Base-by-base conservation (phyloP, 2,329 filamentous ascomycete genomes). In the Xylaria sp. region DNA sequence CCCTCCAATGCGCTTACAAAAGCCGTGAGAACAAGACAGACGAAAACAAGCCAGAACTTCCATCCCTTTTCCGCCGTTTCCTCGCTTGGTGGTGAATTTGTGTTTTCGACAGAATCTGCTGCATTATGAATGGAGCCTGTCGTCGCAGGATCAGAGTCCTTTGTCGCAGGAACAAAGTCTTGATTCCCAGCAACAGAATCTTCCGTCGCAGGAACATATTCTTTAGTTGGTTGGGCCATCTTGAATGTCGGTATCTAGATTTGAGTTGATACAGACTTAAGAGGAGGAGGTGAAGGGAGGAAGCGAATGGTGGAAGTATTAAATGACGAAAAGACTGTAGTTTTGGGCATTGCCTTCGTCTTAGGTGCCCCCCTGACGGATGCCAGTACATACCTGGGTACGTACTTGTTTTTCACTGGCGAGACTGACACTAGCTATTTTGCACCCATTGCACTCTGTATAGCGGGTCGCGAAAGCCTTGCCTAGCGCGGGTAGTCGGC, bases 1-100 rank as follows among this genome's bases (percentile, higher is more conserved):
- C 69, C 67, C 58, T 71, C 69, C 4, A 71, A 18, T 45, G 69
- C 69, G 36, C 66, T 69, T 13, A 69, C 30, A 34, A 71, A 69
- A 13, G 69, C 66, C 15, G 69, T 67, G 7, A 69, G 20, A 20
- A 45, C 53, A 32, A 71, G 66, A n/a, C 60, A 65, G 39, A 64
- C 15, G 57, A 71, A 65, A 8, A 62, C 58, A 18, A 63, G 41
- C 69, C 69, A 71, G 63, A 71, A 71, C 13, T 46, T 57, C 41
- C 34, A 43, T 20, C 59, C 69, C 30, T 60, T 68, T 7, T 13
- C 30, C 23, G 46, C 15, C 28, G 28, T 60, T 67, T 30, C n/a
- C 46, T 66, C 50, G 41, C 25, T n/a, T 15, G 52, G 50, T 7
- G 48, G 43, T 34, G 56, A 15, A 45, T 55, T 32, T 39, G 43